Conservation (phyloP, 306 rosid genomes). For the Vigna angularis region DNA sequence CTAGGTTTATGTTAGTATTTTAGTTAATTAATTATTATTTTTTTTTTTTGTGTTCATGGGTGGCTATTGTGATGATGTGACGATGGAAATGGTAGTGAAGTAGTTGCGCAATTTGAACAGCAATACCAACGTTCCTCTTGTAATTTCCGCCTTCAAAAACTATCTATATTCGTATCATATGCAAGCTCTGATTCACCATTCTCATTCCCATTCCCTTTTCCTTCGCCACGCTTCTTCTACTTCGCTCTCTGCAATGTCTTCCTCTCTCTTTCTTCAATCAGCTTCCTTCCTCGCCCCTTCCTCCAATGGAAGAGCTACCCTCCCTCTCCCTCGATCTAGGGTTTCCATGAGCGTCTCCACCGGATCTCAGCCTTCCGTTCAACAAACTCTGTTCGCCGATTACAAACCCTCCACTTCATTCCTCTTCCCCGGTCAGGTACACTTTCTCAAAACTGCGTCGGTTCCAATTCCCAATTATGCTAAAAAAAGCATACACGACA, state of each 20-base stretch:
- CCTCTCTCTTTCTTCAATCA: constrained; percentile 62
- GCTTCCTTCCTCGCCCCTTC: constrained; percentile 40
- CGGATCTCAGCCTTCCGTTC: constrained; percentile 65
- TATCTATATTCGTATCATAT: background rate
- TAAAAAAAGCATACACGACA: too few relatives aligned
- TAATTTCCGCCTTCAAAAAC: constrained; percentile 59
- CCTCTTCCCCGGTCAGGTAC: constrained; percentile 95
- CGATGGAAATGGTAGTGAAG: background rate
- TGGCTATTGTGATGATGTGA: background rate
- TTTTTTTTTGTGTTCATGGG: background rate
- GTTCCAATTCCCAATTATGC: background rate
- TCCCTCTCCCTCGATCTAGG: constrained; percentile 65
- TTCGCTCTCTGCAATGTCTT: constrained; percentile 58
- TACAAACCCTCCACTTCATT: constrained; percentile 78
- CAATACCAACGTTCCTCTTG: constrained; percentile 37
- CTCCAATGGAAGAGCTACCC: constrained; percentile 45
- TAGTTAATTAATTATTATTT: background rate
- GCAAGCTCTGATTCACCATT: constrained; percentile 48
- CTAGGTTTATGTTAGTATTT: too few relatives aligned
- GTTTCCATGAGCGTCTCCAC: constrained; percentile 70
- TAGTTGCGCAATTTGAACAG: constrained; percentile 33
- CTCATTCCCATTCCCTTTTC: constrained; percentile 33
- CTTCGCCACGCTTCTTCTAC: constrained; percentile 42
- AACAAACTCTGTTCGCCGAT: constrained; percentile 68
- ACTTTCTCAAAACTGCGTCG: background rate